Conservation (phyloP, 2,329 filamentous ascomycete species). For the Cercospora sojina region DNA sequence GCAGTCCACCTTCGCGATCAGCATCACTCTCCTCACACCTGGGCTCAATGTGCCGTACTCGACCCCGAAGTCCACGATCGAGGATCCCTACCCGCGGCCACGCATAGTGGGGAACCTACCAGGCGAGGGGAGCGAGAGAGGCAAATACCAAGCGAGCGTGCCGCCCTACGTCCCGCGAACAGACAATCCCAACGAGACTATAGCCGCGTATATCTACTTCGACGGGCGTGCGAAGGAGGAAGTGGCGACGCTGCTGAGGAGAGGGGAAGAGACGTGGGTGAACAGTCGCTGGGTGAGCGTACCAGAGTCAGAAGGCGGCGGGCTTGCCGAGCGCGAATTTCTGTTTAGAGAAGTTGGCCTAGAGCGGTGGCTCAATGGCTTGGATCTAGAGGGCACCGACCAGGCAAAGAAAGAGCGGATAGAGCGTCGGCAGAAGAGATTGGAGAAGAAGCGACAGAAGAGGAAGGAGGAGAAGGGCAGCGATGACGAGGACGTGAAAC, state of each 20-base stretch:
- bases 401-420: constrained; percentile 78
- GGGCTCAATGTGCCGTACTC: constrained; percentile 90
- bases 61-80: constrained; percentile 72
- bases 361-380: constrained; percentile 92
- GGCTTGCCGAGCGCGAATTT: constrained; percentile 93
- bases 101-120: constrained; percentile 75
- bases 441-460: constrained; percentile 84
- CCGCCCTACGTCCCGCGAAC: constrained; percentile 90
- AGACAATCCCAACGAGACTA: constrained; percentile 90
- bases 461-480: constrained; percentile 51
- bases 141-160: constrained; percentile 59
- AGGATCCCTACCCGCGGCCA: constrained; percentile 76
- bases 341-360: constrained; percentile 94
- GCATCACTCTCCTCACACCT: constrained; percentile 89
- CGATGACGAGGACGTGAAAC: constrained; percentile 50
- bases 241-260: constrained; percentile 86
- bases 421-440: constrained; percentile 53
- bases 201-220: constrained; percentile 98
- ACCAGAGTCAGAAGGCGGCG: constrained; percentile 84
- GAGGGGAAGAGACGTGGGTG: constrained; percentile 98
- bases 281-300: constrained; percentile 98
- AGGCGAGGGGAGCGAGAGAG: constrained; percentile 53
- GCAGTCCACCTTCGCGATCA: constrained; percentile 95
- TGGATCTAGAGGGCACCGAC: constrained; percentile 79
- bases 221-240: constrained; percentile 94